A percentile compares a stretch with the other conserved stretches of the same genome.
These are phyloP conservation scores for Diaporthe citriasiana DNA, from an alignment of 2,329 filamentous ascomycete species.

Conservation along the genomic window DNA sequence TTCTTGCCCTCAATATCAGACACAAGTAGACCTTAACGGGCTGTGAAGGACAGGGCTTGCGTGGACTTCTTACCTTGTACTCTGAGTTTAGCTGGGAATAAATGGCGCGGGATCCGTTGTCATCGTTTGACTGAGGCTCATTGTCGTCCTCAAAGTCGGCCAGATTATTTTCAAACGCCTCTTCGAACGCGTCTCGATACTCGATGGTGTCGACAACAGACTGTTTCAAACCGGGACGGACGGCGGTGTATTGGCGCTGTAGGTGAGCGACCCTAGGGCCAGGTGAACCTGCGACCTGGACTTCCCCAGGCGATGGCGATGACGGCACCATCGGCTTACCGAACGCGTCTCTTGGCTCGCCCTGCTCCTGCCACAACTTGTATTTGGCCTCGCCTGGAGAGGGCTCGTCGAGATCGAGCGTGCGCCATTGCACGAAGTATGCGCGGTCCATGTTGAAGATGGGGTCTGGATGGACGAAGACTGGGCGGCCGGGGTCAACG, in stretches of 20 bases:
- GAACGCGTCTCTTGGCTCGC: conserved; percentile 22
- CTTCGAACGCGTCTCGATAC: not conserved
- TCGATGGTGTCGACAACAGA: not conserved
- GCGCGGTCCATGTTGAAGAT: conserved; percentile 48
- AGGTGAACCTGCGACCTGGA: not conserved
- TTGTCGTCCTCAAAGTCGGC: not conserved
- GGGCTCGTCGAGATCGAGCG: conserved; percentile 46
- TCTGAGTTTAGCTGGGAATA: not conserved
- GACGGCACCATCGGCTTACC: not conserved
- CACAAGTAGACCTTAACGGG: not conserved
- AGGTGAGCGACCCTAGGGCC: conserved; percentile 24
- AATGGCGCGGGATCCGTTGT: not conserved
- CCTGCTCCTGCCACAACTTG: conserved; percentile 12
- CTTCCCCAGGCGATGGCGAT: not conserved
- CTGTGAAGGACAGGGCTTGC: not conserved
- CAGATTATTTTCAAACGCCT: conserved; percentile 2
- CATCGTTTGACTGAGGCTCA: not conserved
- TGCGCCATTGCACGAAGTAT: conserved; percentile 45
- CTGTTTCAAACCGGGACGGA: not conserved
- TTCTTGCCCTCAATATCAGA: not conserved
- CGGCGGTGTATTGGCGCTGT: not conserved
- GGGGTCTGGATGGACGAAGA: conserved; percentile 45
- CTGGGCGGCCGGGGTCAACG: conserved; percentile 36
- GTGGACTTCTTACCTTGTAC: not conserved
- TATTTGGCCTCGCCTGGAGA: conserved; percentile 41